Percentiles rank a stretch among this genome's conserved stretches.
Conservation (phyloP, 116 monocot species). For the Trichopus zeylanicus region DNA sequence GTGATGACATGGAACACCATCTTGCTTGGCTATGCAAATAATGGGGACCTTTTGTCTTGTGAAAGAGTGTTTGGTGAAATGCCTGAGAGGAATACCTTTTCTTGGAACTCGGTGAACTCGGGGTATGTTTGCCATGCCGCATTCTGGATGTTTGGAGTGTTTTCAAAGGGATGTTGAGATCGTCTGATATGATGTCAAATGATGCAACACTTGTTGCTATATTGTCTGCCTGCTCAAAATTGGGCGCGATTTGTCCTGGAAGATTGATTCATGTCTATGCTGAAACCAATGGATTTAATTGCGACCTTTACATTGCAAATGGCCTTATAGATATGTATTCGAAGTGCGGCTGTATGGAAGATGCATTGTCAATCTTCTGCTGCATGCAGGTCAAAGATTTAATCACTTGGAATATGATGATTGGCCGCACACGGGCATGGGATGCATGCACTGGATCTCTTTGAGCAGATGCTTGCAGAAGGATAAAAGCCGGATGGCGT, state of each 20-base stretch:
- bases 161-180: constrained; percentile 25
- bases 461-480: constrained; percentile 14
- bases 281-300: constrained; percentile 22
- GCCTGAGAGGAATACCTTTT: constrained; percentile 53
- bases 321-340: constrained; percentile 53
- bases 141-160: constrained; percentile 20
- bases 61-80: constrained; percentile 38
- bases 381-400: constrained; percentile 19
- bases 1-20: constrained; percentile 55
- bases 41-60: constrained; percentile 21
- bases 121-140: constrained; percentile 24
- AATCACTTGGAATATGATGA: constrained; percentile 30
- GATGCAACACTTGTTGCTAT: constrained; percentile 42
- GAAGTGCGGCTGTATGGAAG: constrained; percentile 39
- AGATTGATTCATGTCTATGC: constrained; percentile 45
- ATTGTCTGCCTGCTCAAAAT: constrained; percentile 41
- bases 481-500: constrained; percentile 31
- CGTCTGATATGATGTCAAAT: constrained; percentile 24
- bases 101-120: constrained; percentile 52
- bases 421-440: constrained; percentile 32
- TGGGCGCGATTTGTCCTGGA: constrained; percentile 34
- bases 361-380: constrained; percentile 22
- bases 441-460: constrained; percentile 11
- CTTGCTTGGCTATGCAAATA: constrained; percentile 34
- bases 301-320: constrained; percentile 27